Evolutionary conservation across 2,329 filamentous ascomycete species (phyloP).

Genomic region (Bipolaris victoriae): DNA sequence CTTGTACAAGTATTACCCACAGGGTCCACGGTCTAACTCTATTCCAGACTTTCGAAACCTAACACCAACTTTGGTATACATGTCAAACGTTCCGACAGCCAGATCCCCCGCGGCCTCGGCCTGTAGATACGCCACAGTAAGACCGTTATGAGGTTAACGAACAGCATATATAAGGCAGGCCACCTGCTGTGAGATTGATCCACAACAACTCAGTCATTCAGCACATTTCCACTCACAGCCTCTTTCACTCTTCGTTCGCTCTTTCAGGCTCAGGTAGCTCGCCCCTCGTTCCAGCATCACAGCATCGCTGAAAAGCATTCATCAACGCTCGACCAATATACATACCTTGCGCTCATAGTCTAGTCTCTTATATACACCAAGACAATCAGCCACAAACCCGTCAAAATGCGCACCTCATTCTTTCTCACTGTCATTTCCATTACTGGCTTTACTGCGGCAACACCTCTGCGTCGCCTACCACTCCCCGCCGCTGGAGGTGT

Average conservation of each 20-base stretch:
- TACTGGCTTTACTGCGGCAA: slow-evolving; percentile 32
- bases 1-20: slow-evolving; percentile 3
- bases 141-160: slow-evolving; percentile 3
- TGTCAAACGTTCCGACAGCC: slow-evolving; percentile 19
- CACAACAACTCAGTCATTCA: slow-evolving; percentile 5
- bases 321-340: not conserved
- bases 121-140: slow-evolving; percentile 8
- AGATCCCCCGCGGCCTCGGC: slow-evolving; percentile 19
- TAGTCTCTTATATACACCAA: slow-evolving; percentile 6
- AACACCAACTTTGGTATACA: slow-evolving; percentile 18
- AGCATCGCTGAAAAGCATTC: slow-evolving; percentile 11
- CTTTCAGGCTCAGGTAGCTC: slow-evolving; percentile 44
- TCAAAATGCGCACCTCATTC: slow-evolving; percentile 34
- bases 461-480: slow-evolving; percentile 23
- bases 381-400: not conserved
- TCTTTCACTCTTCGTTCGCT: slow-evolving; percentile 23
- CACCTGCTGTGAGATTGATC: slow-evolving; percentile 9
- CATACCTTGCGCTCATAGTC: not conserved
- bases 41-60: slow-evolving; percentile 4
- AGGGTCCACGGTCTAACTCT: slow-evolving; percentile 5
- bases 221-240: slow-evolving; percentile 14
- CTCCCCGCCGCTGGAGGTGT: slow-evolving; percentile 15
- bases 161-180: slow-evolving; percentile 18
- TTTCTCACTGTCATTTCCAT: slow-evolving; percentile 29
- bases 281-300: slow-evolving; percentile 11